phyloP scores from a whole-genome alignment of 192 early-diverging fungal genomes.

The Umbelopsis ramanniana region DNA sequence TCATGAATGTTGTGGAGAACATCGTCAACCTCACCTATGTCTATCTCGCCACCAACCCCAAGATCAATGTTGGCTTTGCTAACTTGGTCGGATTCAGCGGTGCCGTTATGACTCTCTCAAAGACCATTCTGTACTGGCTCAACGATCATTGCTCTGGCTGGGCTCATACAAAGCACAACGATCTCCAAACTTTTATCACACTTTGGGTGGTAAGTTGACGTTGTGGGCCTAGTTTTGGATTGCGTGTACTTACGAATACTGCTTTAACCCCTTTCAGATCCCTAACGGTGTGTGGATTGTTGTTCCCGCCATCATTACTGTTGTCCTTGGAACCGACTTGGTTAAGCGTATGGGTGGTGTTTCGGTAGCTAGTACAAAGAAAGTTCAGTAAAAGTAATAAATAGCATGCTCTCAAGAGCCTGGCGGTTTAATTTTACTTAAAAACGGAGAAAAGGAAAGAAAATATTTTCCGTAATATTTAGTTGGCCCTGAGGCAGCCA shows the following conservation, averaged over 20 bases:
- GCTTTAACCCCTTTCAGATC: slow-evolving; percentile 17
- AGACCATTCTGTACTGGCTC: slow-evolving; percentile 40
- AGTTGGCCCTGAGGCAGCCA: background rate
- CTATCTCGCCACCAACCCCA: background rate
- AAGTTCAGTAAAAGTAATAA: background rate
- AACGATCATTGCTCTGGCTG: slow-evolving; percentile 36
- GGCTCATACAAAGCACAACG: slow-evolving; percentile 35
- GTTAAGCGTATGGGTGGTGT: background rate
- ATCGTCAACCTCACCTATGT: slow-evolving; percentile 31
- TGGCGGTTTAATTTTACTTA: background rate
- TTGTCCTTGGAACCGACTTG: slow-evolving; percentile 19
- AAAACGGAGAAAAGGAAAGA: background rate
- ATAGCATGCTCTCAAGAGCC: too few species aligned
- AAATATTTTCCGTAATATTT: background rate
- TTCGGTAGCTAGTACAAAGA: background rate
- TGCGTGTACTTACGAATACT: background rate
- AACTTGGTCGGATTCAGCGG: slow-evolving; percentile 35
- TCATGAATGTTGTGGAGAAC: slow-evolving; percentile 37
- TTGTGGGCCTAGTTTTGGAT: background rate
- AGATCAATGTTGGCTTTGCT: slow-evolving; percentile 17
- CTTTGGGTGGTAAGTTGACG: slow-evolving; percentile 33
- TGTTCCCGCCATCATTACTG: slow-evolving; percentile 28
- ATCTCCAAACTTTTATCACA: slow-evolving; percentile 1
- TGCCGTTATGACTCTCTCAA: slow-evolving; percentile 33
- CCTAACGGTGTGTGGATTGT: slow-evolving; percentile 41